phyloP scores from a whole-genome alignment of 371 early-diverging fungal genomes.

The Mucor sp. region DNA sequence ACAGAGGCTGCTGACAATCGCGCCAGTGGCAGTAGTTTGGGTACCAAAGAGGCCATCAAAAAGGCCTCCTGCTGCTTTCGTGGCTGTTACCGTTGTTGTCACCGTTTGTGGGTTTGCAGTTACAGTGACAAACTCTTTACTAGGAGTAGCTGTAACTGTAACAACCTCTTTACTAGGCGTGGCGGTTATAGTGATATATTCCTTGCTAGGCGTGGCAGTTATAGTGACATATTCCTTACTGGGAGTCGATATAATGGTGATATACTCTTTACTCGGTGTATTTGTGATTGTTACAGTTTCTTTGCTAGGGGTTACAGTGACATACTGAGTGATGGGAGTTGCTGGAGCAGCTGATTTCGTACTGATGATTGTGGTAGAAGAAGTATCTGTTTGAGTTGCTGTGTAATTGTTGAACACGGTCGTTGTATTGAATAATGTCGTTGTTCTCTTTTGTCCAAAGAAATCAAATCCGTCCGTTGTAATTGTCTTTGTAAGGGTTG shows the following conservation, averaged over 20 bases:
- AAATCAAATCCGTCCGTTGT: conserved; percentile 2
- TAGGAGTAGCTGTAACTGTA: not conserved
- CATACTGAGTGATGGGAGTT: not conserved
- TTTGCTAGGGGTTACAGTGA: not conserved
- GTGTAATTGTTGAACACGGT: not conserved
- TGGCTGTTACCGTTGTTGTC: not conserved
- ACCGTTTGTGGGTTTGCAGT: not conserved
- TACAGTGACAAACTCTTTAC: not conserved
- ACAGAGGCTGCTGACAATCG: not conserved
- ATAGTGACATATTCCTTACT: not conserved
- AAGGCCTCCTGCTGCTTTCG: not conserved
- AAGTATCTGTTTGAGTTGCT: not conserved
- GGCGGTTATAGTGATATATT: not conserved
- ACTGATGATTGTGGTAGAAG: not conserved
- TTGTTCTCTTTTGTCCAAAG: not conserved
- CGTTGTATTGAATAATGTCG: not conserved
- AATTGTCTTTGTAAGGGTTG: not conserved
- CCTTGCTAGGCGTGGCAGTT: not conserved
- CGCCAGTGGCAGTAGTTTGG: not conserved
- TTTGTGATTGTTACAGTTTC: not conserved
- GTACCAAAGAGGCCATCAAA: not conserved
- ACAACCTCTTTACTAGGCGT: not conserved
- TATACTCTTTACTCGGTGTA: not conserved
- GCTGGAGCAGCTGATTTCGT: not conserved
- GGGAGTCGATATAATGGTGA: not conserved